These are phyloP conservation scores for Irpex rosettiformis DNA, from an alignment of 1,284 basidiomycete genomes.

Conservation along the genomic window DNA sequence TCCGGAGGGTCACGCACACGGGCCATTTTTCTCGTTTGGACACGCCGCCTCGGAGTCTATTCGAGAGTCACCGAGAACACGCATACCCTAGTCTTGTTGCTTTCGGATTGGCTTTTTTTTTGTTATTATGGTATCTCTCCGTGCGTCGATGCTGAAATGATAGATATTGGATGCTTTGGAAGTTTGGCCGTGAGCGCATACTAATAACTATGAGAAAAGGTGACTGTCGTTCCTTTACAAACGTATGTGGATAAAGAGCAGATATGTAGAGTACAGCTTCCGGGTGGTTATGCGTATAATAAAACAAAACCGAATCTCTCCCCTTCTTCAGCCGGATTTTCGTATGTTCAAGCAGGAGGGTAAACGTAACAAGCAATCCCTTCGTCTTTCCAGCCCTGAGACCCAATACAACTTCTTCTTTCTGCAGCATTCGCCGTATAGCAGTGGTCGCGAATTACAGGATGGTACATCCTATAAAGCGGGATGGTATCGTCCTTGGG, in stretches of 20 bases:
- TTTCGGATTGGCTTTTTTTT: background rate
- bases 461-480: background rate
- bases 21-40: too few relatives aligned
- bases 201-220: background rate
- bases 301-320: background rate
- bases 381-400: background rate
- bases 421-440: background rate
- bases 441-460: background rate
- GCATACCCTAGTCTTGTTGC: too few relatives aligned
- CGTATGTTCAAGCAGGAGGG: background rate
- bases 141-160: background rate
- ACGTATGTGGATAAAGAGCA: too few relatives aligned
- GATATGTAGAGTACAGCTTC: too few relatives aligned
- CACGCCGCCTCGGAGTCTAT: too few relatives aligned
- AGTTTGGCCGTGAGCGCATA: background rate
- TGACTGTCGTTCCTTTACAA: background rate
- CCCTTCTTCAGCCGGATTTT: conserved; percentile 1
- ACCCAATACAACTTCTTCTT: background rate
- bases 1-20: background rate
- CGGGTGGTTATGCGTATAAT: background rate
- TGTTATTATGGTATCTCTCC: background rate
- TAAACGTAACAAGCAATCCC: background rate
- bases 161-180: background rate
- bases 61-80: too few relatives aligned
- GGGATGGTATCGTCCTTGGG: background rate